Conservation (phyloP, 371 early-diverging fungal genomes). For the Actinomucor elegans region DNA sequence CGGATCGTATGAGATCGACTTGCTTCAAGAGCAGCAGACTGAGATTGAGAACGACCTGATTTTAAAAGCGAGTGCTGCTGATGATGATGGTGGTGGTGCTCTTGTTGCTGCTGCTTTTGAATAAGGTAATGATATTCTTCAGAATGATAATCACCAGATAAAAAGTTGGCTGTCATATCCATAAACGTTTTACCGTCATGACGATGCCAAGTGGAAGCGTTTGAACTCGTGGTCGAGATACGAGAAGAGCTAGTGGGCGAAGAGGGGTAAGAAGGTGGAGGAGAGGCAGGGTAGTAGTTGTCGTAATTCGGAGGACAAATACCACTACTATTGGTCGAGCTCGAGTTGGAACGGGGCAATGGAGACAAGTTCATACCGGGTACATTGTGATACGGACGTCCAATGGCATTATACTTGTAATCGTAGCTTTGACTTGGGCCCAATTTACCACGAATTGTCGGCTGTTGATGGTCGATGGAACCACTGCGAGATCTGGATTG, state of each 20-base stretch:
- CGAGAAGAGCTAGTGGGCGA: conserved; percentile 58
- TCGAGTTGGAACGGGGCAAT: conserved; percentile 25
- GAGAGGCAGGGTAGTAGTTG: conserved; percentile 55
- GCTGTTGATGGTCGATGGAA: conserved; percentile 8
- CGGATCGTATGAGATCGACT: background rate
- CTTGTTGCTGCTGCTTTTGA: background rate
- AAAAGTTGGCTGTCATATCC: conserved; percentile 43
- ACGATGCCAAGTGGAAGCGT: conserved; percentile 31
- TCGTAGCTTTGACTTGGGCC: background rate
- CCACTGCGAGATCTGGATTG: conserved; percentile 15
- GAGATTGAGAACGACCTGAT: conserved; percentile 46
- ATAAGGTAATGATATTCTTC: conserved; percentile 12
- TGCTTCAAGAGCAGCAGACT: conserved; percentile 29
- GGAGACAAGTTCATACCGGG: conserved; percentile 33
- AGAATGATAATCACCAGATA: conserved; percentile 14
- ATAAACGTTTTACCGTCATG: conserved; percentile 36
- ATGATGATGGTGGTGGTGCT: conserved; percentile 7
- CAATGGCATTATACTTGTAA: background rate
- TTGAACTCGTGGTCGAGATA: conserved; percentile 27
- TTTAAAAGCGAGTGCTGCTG: conserved; percentile 10
- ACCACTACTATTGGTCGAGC: background rate
- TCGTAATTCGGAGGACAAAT: background rate
- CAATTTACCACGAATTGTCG: conserved; percentile 2
- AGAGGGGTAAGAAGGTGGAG: conserved; percentile 62
- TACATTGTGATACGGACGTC: conserved; percentile 17